Base-by-base conservation (phyloP, 108 stramenopile genomes). In the Seminavis robusta region DNA sequence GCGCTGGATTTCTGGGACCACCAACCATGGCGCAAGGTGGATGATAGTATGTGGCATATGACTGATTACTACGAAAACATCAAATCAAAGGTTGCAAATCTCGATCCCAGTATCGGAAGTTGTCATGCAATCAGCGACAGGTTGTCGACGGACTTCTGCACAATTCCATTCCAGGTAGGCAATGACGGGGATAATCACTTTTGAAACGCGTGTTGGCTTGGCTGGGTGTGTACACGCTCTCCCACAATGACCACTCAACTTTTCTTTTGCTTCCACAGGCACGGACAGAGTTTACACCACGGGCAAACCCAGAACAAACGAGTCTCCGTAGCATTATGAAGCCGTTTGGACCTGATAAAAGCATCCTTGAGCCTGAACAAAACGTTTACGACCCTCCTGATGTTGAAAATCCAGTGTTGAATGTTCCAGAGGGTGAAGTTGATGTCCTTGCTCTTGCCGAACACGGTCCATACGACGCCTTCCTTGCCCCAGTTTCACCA, bases 391-490 rank as follows among this genome's bases (percentile, higher is more conserved):
- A 72, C 29, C 84, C 82, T 52, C 76, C 80, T 4, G 78, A 78
- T 51, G 63, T 74, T 4, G 78, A 63, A 33, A 74, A 79, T 56
- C 66, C 79, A 13, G 29, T 60, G 29, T 36, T 69, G 2, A 60
- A 67, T 43, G 49, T 73, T 40, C 90, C 86, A 0, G 58, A 54
- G 33, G 80, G 76, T 29, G 79, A 65, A 19, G 47, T 88, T 29
- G 86, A 92, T 65, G 69, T 81, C 46, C 43, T 85, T 38, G 74
- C 68, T 57, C 79, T 92, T 47, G 45, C 83, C 32, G 71, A 75
- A 26, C 50, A 63, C 33, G 64, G 77, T 26, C 47, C 50, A n/a
- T n/a, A n/a, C n/a, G n/a, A n/a, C n/a, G n/a, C n/a, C n/a, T n/a
- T n/a, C n/a, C n/a, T n/a, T n/a, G n/a, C n/a, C n/a, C n/a, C n/a